These are phyloP conservation scores for Seminavis robusta DNA, from an alignment of 108 stramenopile genomes.

Conservation along the genomic window DNA sequence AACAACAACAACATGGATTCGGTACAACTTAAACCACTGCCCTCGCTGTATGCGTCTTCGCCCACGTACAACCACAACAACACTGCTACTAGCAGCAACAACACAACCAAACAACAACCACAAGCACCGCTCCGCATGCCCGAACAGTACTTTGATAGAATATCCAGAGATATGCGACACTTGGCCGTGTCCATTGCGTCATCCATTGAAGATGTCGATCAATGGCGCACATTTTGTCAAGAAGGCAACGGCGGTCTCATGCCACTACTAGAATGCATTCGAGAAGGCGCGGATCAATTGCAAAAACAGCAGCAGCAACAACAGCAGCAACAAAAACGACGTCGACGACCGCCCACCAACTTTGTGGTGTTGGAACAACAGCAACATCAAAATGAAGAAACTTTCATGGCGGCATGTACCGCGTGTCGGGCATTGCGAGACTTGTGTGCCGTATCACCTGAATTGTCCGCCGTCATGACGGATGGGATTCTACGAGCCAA, in stretches of 20 bases:
- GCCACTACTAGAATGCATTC: constrained; percentile 75
- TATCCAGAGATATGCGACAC: constrained; percentile 63
- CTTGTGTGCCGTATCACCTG: constrained; percentile 64
- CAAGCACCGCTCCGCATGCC: not conserved
- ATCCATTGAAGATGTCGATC: constrained; percentile 48
- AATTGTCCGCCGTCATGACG: constrained; percentile 69
- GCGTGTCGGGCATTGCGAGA: constrained; percentile 74
- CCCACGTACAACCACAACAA: not conserved
- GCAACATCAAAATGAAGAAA: constrained; percentile 31
- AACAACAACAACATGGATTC: not conserved
- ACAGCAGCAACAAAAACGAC: not conserved
- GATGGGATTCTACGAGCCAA: constrained; percentile 73
- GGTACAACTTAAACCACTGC: not conserved
- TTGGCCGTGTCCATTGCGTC: constrained; percentile 63
- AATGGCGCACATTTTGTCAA: constrained; percentile 62
- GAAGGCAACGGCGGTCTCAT: constrained; percentile 60
- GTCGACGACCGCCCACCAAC: constrained; percentile 13
- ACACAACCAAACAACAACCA: not conserved
- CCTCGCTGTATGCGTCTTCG: not conserved
- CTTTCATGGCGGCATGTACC: constrained; percentile 64
- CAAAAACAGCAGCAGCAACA: constrained; percentile 15
- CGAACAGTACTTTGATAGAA: constrained; percentile 41
- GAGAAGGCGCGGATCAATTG: constrained; percentile 44
- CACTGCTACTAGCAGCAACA: not conserved
- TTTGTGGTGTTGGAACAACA: constrained; percentile 29